Evolutionary conservation across 306 rosid genomes (phyloP), one percentile per base, ranked within the genome.

Genomic region (Psophocarpus tetragonolobus): DNA sequence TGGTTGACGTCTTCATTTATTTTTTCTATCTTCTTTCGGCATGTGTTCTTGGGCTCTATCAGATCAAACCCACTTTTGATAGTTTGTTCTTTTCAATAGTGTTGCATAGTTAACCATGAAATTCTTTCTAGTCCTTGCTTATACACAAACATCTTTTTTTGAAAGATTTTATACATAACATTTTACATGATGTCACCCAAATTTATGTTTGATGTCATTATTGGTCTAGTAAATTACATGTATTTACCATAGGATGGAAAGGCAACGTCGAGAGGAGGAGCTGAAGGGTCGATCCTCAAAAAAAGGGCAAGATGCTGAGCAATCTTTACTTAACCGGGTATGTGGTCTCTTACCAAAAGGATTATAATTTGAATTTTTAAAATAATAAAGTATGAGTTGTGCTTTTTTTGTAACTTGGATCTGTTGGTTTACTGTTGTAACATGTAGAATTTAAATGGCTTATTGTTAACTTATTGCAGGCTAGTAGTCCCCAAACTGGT

Each of bases 231-330:
- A 21, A 21, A 66, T n/a, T 63, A 11, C 30, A 3, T 82, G 6
- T 77, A 74, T 62, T 81, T 80, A 44, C 75, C 47, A 38, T 81
- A 95, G 99, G 86, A 92, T 95, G 99, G 99, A 95, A 87, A 89
- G 99, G 77, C 99, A 95, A 75, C 91, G 99, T 26, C 89, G 96
- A 63, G 99, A 95, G 87, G 99, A 95, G 65, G 99, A 95, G 74
- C 75, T 95, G 57, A 95, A 88, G 79, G 90, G 82, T 9, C 88
- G 96, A 54, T 51, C 96, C 30, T 85, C 97, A 0, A 95, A 86
- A 77, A 95, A 88, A 75, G 97, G 96, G 54, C 97, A 87, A 36
- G 99, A 87, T 44, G 87, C 93, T 17, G 99, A 95, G 68, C 97
- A 92, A 79, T 74, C 85, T 13, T 20, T 89, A 66, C 84, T 85